A percentile compares a stretch with the other conserved stretches of the same genome.
Conservation (phyloP, 345 rosid species). For the Lenwebbia sp. region DNA sequence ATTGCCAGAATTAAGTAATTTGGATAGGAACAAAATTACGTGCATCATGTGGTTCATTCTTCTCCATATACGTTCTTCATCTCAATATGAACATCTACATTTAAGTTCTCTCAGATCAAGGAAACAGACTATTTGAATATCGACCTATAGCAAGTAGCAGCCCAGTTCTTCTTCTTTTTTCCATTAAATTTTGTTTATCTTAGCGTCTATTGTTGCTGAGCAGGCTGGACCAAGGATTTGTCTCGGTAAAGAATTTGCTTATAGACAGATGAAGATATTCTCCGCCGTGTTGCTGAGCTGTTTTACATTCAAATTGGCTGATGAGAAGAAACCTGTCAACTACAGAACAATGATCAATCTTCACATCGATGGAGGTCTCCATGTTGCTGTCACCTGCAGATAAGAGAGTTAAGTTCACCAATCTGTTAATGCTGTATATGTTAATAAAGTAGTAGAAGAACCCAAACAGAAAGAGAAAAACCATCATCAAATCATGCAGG, state of each 20-base stretch:
- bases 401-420: neutral
- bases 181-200: neutral
- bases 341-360: constrained; percentile 58
- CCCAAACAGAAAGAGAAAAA: neutral
- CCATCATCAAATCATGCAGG: neutral
- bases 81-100: neutral
- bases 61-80: neutral
- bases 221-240: constrained; percentile 62
- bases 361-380: constrained; percentile 54
- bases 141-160: neutral
- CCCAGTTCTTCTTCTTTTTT: neutral
- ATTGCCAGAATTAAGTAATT: neutral
- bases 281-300: constrained; percentile 25
- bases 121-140: neutral
- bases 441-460: neutral
- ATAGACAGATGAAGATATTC: constrained; percentile 56
- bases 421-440: neutral
- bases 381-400: constrained; percentile 23
- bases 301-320: constrained; percentile 33
- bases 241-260: constrained; percentile 50
- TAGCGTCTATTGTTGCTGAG: neutral
- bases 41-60: neutral
- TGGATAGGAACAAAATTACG: neutral
- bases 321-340: constrained; percentile 19
- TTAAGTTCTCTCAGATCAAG: neutral